These are phyloP conservation scores for Pleurotus salmoneostramineus DNA, from an alignment of 768 basidiomycete genomes.

Conservation along the genomic window DNA sequence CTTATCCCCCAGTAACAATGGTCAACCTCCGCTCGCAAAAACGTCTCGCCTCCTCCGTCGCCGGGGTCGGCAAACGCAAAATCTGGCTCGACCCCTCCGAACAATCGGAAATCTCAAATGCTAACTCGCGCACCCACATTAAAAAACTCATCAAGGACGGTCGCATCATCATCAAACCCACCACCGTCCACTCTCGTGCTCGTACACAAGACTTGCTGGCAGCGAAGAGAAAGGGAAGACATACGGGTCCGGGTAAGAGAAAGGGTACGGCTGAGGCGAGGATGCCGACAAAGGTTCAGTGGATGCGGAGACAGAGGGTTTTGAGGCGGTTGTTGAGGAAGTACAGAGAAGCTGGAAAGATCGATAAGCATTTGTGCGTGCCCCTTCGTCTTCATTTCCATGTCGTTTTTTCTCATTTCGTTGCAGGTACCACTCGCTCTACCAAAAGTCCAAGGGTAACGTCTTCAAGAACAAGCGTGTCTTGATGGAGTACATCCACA, in stretches of 20 bases:
- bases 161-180: slow-evolving; percentile 90
- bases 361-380: slow-evolving; percentile 97
- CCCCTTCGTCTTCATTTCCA: slow-evolving; percentile 8
- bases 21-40: slow-evolving; percentile 99
- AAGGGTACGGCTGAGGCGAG: slow-evolving; percentile 99
- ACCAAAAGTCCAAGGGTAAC: slow-evolving; percentile 99
- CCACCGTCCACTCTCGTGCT: slow-evolving; percentile 93
- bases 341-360: slow-evolving; percentile 99
- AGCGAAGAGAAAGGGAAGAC: slow-evolving; percentile 97
- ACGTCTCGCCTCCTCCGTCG: slow-evolving; percentile 95
- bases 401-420: slow-evolving; percentile 3
- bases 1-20: slow-evolving; percentile 29
- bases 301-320: slow-evolving; percentile 99
- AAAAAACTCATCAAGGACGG: slow-evolving; percentile 99
- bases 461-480: slow-evolving; percentile 99
- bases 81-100: slow-evolving; percentile 99
- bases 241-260: slow-evolving; percentile 97
- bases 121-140: slow-evolving; percentile 98
- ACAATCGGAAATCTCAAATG: slow-evolving; percentile 96
- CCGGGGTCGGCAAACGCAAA: slow-evolving; percentile 95
- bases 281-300: slow-evolving; percentile 96
- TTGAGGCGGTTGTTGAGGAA: slow-evolving; percentile 93
- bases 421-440: slow-evolving; percentile 90
- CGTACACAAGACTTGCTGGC: slow-evolving; percentile 90
- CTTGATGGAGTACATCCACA: slow-evolving; percentile 99